Evolutionary conservation across 2,329 filamentous ascomycete genomes (phyloP).

Genomic region (Bipolaris oryzae): DNA sequence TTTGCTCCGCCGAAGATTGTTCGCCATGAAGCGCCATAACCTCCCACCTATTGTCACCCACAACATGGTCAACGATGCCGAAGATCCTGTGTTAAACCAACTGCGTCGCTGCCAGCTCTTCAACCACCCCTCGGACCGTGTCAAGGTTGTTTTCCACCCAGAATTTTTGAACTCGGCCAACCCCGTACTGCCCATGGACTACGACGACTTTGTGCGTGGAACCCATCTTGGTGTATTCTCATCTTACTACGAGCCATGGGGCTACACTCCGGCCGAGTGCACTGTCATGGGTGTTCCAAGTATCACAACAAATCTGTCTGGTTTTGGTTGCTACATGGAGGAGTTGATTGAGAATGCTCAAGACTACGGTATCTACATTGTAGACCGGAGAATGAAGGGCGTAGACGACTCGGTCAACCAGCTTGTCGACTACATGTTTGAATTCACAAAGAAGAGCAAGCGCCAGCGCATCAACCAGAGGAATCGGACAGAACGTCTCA

Average conservation of each 20-base stretch:
- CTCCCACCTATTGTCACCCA: constrained; percentile 97
- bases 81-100: constrained; percentile 95
- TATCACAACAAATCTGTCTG: constrained; percentile 96
- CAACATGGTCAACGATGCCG: constrained; percentile 94
- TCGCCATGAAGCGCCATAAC: constrained; percentile 92
- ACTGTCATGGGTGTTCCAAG: constrained; percentile 99
- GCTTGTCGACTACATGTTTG: constrained; percentile 88
- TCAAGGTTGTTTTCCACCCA: constrained; percentile 98
- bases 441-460: constrained; percentile 90
- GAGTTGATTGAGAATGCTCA: constrained; percentile 97
- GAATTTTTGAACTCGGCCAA: constrained; percentile 97
- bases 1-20: constrained; percentile 85
- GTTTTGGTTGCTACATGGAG: constrained; percentile 99
- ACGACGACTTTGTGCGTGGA: constrained; percentile 97
- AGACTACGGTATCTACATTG: constrained; percentile 99
- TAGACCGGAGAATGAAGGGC: constrained; percentile 92
- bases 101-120: constrained; percentile 95
- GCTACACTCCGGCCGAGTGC: constrained; percentile 96
- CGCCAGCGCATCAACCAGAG: constrained; percentile 98
- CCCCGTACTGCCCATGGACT: constrained; percentile 92
- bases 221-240: constrained; percentile 95
- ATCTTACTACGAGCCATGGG: constrained; percentile 99
- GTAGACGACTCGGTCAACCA: constrained; percentile 98
- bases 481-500: constrained; percentile 92
- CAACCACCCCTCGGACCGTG: constrained; percentile 91